phyloP scores from a whole-genome alignment of 768 basidiomycete species.

The Tulasnella calospora region DNA sequence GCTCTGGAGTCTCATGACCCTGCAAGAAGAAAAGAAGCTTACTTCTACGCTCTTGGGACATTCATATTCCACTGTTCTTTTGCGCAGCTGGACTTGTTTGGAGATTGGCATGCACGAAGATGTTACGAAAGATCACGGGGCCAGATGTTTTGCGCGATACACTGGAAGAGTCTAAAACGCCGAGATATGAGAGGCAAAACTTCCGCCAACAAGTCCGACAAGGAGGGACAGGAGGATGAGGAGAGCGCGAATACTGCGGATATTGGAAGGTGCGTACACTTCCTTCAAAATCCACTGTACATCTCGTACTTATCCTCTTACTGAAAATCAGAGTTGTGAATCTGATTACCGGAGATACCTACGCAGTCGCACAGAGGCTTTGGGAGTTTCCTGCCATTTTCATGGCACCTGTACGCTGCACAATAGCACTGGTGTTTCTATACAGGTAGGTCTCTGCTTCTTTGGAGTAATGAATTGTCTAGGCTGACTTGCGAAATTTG shows the following conservation, averaged over 20 bases:
- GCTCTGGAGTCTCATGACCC: constrained; percentile 44
- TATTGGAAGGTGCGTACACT: constrained; percentile 24
- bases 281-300: neutral
- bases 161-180: constrained; percentile 61
- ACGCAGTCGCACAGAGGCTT: constrained; percentile 64
- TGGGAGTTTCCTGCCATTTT: constrained; percentile 69
- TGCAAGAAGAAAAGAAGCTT: constrained; percentile 44
- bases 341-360: constrained; percentile 70
- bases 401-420: constrained; percentile 56
- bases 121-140: constrained; percentile 70
- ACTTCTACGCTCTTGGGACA: constrained; percentile 54
- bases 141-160: constrained; percentile 63
- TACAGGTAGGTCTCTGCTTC: constrained; percentile 54
- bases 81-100: constrained; percentile 59
- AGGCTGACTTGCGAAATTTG: constrained; percentile 30
- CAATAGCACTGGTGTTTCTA: constrained; percentile 63
- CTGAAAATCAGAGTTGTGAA: constrained; percentile 64
- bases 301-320: constrained; percentile 41
- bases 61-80: constrained; percentile 63
- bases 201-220: constrained; percentile 31
- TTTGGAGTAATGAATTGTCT: constrained; percentile 38
- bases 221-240: constrained; percentile 29
- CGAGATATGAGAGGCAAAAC: constrained; percentile 53
- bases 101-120: constrained; percentile 58
- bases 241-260: constrained; percentile 18